Conservation (phyloP, 352 stramenopile genomes). For the Pythium chondricola region DNA sequence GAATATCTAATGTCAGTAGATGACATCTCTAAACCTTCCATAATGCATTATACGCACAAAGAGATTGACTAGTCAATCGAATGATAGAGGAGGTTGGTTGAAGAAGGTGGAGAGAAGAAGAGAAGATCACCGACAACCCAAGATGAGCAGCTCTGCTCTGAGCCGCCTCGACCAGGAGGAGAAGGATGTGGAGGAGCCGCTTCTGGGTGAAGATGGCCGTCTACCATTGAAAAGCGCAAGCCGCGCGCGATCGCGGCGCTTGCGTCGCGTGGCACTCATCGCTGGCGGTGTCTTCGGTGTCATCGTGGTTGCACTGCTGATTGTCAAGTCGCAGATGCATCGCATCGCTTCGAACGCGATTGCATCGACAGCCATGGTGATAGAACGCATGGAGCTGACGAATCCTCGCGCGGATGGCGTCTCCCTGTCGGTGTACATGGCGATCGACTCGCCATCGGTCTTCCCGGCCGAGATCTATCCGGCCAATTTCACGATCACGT, state of each 20-base stretch:
- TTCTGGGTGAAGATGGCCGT: background rate
- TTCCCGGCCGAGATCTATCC: constrained; percentile 43
- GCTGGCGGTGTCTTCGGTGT: constrained; percentile 10
- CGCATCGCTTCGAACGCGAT: constrained; percentile 56
- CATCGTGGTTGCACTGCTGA: constrained; percentile 23
- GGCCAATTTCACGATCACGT: constrained; percentile 45
- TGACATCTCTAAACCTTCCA: no score
- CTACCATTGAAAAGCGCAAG: background rate
- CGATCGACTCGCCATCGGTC: constrained; percentile 38
- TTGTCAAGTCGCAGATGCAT: constrained; percentile 46
- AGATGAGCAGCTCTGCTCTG: constrained; percentile 2
- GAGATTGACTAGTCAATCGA: no score
- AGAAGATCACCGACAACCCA: background rate
- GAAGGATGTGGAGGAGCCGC: constrained; percentile 15
- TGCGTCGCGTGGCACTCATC: constrained; percentile 3
- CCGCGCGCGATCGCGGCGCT: constrained; percentile 3
- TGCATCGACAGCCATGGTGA: constrained; percentile 45
- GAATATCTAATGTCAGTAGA: no score
- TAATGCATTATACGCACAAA: no score
- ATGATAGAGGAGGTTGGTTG: no score
- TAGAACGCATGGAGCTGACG: constrained; percentile 54
- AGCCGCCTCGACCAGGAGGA: constrained; percentile 6
- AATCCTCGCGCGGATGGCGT: constrained; percentile 26
- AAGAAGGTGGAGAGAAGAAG: no score
- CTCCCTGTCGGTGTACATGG: constrained; percentile 42